Base-by-base conservation (phyloP, 768 basidiomycete species). In the Brasilioporus rufonigricans region DNA sequence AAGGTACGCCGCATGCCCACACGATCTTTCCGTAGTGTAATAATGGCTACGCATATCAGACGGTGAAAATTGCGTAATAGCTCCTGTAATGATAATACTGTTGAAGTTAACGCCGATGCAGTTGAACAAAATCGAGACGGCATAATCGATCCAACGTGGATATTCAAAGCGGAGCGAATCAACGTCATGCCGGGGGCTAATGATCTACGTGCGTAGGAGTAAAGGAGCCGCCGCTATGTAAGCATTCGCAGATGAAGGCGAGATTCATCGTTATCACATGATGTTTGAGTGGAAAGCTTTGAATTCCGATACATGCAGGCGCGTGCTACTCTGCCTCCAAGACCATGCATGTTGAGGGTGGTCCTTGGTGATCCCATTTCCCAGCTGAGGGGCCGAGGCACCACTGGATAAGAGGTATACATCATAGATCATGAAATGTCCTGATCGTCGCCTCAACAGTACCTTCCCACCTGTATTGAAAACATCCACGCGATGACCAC, bases 1-100 rank as follows among this genome's bases (percentile, higher is more conserved):
- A 96, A 97, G 83, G 85, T 80, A 54, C 18, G 69, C 43, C 46
- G 3, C 21, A 6, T 14, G 4, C 19, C 26, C 32, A 11, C 27
- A 9, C 39, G 3, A 11, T 32, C 27, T 46, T 27, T 5, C 50
- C 6, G 6, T 33, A 12, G 2, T 19, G 10, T 40, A 3, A 44
- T 53, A 18, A 49, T 44, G 23, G 41, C 18, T 13, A 26, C 54
- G 21, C 47, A 13, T 16, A 1, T 31, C 31, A 78, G 77, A 77
- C 77, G 53, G 72, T 78, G 32, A 78, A 77, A 57, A 76, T 78
- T 43, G 75, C 74, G 56, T 76, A 46, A 67, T 32, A 31, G 19
- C 8, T 8, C 18, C 26, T 59, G 59, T 56, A 48, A 47, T 32
- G 18, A 43, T 32, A 16, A 23, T 46, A 19, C 39, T 39, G 14